Conservation (phyloP, 1,139 yeast species). For the Candida tropicalis region DNA sequence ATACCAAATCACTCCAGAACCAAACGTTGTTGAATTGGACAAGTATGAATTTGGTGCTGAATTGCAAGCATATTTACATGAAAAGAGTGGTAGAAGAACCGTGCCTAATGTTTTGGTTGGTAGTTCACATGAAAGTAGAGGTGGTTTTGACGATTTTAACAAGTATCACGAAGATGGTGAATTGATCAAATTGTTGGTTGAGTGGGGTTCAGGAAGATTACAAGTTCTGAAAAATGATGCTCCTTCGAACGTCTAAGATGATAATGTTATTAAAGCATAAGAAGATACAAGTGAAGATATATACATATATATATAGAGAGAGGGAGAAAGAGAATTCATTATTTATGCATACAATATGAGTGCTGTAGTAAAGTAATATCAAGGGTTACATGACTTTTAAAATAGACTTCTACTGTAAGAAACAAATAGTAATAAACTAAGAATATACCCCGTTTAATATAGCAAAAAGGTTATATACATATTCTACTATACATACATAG, state of each 20-base stretch:
- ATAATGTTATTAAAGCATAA: too few relatives aligned
- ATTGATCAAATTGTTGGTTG: conserved; percentile 49
- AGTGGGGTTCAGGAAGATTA: conserved; percentile 66
- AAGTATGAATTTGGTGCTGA: conserved; percentile 66
- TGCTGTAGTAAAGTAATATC: too few relatives aligned
- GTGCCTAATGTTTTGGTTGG: conserved; percentile 75
- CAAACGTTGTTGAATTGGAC: conserved; percentile 80
- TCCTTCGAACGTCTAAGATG: conserved; percentile 59
- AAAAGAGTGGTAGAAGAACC: conserved; percentile 61
- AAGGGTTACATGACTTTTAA: too few relatives aligned
- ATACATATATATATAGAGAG: too few relatives aligned
- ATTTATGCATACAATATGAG: too few relatives aligned
- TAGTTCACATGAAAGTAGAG: conserved; percentile 55
- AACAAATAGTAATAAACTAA: conserved; percentile 8
- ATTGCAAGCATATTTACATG: conserved; percentile 60
- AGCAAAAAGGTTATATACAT: conserved; percentile 10
- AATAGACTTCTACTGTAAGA: background rate
- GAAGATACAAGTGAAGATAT: too few relatives aligned
- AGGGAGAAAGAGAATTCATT: too few relatives aligned
- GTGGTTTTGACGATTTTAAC: conserved; percentile 80
- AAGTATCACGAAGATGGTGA: conserved; percentile 59
- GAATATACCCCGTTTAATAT: conserved; percentile 4
- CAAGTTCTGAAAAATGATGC: conserved; percentile 56
- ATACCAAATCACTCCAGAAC: conserved; percentile 73
- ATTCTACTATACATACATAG: conserved; percentile 8